Evolutionary conservation across 1,284 basidiomycete genomes (phyloP).

Genomic region (Sanghuangporus weigelae): DNA sequence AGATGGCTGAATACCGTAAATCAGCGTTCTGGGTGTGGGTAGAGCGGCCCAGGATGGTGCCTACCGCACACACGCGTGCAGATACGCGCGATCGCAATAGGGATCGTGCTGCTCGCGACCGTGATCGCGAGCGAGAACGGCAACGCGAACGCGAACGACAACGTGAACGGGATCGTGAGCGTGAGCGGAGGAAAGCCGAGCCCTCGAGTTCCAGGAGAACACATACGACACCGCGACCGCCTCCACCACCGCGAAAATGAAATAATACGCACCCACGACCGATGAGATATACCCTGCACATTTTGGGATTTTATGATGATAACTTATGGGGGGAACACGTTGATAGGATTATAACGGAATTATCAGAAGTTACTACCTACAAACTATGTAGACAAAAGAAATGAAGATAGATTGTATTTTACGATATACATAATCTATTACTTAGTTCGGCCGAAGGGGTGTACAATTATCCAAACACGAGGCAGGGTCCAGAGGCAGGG

Average conservation of each 20-base stretch:
- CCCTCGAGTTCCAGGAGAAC: constrained; percentile 10
- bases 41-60: constrained; percentile 12
- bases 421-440: not conserved
- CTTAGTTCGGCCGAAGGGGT: not conserved
- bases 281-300: not conserved
- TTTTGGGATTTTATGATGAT: not conserved
- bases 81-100: not conserved
- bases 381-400: not conserved
- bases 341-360: constrained; percentile 12
- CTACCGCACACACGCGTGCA: constrained; percentile 9
- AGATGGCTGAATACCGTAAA: constrained; percentile 10
- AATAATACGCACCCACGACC: not conserved
- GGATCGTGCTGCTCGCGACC: not conserved
- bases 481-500: not conserved
- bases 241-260: not conserved
- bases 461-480: not conserved
- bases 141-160: constrained; percentile 1
- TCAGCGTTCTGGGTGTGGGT: constrained; percentile 19
- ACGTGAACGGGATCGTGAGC: not conserved
- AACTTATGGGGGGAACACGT: constrained; percentile 1
- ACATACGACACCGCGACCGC: not conserved
- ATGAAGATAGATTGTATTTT: not conserved
- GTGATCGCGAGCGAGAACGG: not conserved
- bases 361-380: not conserved
- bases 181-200: constrained; percentile 11